These are phyloP conservation scores for Monosporascus sp. DNA, from an alignment of 2,329 filamentous ascomycete genomes.

Conservation along the genomic window DNA sequence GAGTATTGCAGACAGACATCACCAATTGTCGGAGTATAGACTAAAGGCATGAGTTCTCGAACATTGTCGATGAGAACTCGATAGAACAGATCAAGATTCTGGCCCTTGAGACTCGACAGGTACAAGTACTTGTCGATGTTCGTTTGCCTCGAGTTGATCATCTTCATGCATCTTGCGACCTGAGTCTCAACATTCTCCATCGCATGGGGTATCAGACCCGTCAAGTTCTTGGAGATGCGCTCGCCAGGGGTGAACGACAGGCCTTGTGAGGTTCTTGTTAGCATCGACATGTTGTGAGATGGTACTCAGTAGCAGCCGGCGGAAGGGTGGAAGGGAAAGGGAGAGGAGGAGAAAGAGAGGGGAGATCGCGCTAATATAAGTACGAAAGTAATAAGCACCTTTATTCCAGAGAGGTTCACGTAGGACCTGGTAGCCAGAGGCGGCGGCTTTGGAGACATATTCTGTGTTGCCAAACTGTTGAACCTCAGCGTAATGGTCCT, in stretches of 20 bases:
- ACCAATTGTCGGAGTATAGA: slow-evolving; percentile 87
- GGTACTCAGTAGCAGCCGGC: no score
- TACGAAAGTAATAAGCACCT: slow-evolving; percentile 37
- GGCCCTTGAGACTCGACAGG: slow-evolving; percentile 67
- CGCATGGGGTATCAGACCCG: slow-evolving; percentile 59
- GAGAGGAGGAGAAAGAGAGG: slow-evolving; percentile 4
- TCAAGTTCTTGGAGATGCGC: slow-evolving; percentile 59
- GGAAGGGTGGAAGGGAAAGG: not conserved
- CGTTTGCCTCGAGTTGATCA: slow-evolving; percentile 65
- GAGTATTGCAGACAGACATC: slow-evolving; percentile 97
- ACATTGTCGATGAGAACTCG: slow-evolving; percentile 72
- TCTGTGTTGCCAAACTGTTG: slow-evolving; percentile 49
- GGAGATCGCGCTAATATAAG: slow-evolving; percentile 8
- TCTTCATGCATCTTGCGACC: slow-evolving; percentile 63
- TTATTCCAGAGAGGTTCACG: slow-evolving; percentile 61
- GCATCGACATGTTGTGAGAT: slow-evolving; percentile 2
- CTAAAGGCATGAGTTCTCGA: slow-evolving; percentile 73
- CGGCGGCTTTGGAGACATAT: slow-evolving; percentile 46
- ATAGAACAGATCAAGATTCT: slow-evolving; percentile 79
- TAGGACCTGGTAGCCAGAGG: slow-evolving; percentile 57
- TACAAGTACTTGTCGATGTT: slow-evolving; percentile 80
- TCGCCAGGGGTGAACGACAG: slow-evolving; percentile 61
- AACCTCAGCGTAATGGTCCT: slow-evolving; percentile 51
- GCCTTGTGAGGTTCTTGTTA: slow-evolving; percentile 35
- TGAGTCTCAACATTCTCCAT: slow-evolving; percentile 57